Evolutionary conservation across 805 yeast genomes (phyloP).

Genomic region (Starmerella bombicola): DNA sequence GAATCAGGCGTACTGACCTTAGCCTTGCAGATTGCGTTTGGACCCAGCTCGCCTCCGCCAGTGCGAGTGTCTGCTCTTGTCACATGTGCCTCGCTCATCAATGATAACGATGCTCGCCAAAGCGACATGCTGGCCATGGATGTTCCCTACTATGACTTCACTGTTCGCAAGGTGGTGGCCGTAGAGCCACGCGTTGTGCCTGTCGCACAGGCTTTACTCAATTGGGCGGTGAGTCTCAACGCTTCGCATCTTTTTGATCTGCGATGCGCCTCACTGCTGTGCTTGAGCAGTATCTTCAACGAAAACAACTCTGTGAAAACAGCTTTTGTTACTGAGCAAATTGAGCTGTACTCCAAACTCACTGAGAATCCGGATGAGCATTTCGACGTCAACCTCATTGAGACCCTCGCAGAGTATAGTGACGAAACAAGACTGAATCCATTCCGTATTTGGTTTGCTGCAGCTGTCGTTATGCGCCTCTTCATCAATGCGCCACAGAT

Average conservation of each 20-base stretch:
- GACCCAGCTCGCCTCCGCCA: constrained; percentile 45
- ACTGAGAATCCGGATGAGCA: constrained; percentile 11
- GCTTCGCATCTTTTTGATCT: constrained; percentile 79
- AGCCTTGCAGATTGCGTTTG: constrained; percentile 58
- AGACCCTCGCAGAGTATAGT: constrained; percentile 64
- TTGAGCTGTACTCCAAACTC: constrained; percentile 30
- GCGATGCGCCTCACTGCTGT: constrained; percentile 55
- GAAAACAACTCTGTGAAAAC: constrained; percentile 49
- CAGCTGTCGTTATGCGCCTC: constrained; percentile 49
- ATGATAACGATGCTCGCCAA: constrained; percentile 56
- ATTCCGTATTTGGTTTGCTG: constrained; percentile 74
- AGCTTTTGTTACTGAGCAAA: constrained; percentile 56
- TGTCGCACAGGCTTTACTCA: constrained; percentile 57
- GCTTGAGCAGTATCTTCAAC: constrained; percentile 55
- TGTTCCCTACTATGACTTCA: constrained; percentile 82
- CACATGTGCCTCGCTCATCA: constrained; percentile 65
- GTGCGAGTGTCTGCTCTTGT: constrained; percentile 58
- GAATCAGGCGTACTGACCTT: constrained; percentile 51
- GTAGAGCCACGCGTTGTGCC: constrained; percentile 39
- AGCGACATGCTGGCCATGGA: constrained; percentile 64
- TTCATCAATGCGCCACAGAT: constrained; percentile 33
- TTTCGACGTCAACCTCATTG: constrained; percentile 46
- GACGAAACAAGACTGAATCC: constrained; percentile 66
- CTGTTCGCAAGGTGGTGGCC: constrained; percentile 33
- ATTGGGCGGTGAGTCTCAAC: constrained; percentile 69